Conservation (phyloP, 1,284 basidiomycete genomes). For the Earliella scabrosa region DNA sequence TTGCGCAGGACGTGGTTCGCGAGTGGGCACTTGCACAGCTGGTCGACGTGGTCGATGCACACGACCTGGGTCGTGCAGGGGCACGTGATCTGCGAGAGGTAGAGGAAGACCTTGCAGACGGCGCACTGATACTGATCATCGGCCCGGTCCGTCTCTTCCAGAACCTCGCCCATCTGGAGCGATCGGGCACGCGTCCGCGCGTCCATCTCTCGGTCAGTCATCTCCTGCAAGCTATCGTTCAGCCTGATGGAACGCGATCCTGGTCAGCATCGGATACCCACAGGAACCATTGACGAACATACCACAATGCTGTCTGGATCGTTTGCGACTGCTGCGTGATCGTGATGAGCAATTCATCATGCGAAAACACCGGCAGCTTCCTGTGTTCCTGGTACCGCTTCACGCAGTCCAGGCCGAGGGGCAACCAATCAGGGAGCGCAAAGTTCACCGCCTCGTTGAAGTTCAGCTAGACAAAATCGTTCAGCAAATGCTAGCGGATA, state of each 20-base stretch:
- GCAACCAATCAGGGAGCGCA: constrained; percentile 95
- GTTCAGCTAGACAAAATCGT: constrained; percentile 69
- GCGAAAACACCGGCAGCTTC: constrained; percentile 97
- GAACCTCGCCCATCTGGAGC: constrained; percentile 64
- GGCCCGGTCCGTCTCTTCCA: constrained; percentile 81
- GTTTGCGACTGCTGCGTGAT: constrained; percentile 93
- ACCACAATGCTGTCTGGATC: constrained; percentile 95
- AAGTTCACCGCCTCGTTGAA: constrained; percentile 99
- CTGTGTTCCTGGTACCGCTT: constrained; percentile 87
- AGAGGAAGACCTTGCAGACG: constrained; percentile 94
- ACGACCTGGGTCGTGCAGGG: constrained; percentile 77
- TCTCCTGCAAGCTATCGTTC: constrained; percentile 82
- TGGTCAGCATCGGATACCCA: constrained; percentile 1
- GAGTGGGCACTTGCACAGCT: constrained; percentile 73
- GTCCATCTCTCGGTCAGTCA: constrained; percentile 85
- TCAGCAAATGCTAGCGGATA: constrained; percentile 5
- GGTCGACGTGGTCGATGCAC: constrained; percentile 85
- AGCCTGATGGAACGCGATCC: constrained; percentile 61
- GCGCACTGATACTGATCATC: constrained; percentile 97
- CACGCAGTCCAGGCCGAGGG: constrained; percentile 86
- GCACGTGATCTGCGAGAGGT: constrained; percentile 91
- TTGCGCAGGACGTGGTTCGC: constrained; percentile 73
- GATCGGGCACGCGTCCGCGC: constrained; percentile 67
- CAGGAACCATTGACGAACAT: constrained; percentile 37
- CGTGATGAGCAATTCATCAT: constrained; percentile 95